Base-by-base conservation (phyloP, 371 early-diverging fungal species). In the Mortierella sp. region DNA sequence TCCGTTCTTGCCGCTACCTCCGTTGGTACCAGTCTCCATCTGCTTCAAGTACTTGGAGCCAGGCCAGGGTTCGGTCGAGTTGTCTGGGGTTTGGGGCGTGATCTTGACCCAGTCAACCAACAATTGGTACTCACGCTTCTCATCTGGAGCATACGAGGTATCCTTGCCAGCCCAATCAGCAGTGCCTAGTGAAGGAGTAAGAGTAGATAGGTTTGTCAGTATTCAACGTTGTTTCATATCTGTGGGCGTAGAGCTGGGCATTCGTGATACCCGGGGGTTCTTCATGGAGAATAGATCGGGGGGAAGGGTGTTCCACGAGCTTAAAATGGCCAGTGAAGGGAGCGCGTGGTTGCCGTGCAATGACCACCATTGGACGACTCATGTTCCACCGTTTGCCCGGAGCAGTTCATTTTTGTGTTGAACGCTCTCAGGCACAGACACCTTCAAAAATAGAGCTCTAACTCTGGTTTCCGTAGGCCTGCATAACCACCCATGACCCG, bases 41-140 rank as follows among this genome's bases (percentile, higher is more conserved):
- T 63, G 71, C 31, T 54, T 51, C 51, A 64, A 12, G 57, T 71
- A 71, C 47, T 71, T 71, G 14, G 63, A 41, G 25, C 71, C 71
- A n/a, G 71, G 71, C 71, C 71, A 71, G 12, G 71, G 71, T 12
- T 71, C 71, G 16, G 56, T 52, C 3, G 71, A 55, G 43, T 55
- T 63, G 14, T 71, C 71, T 28, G 71, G 71, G 24, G 27, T 54
- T 58, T 52, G 29, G 21, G 71, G 71, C 7, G 60, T 60, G 57
- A 71, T 55, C 52, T 59, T 71, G 64, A 71, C 71, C 71, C 71
- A 71, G 51, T 71, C 71, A 27, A 71, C 21, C 14, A n/a, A 28
- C 52, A 71, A 6, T 28, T 64, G 64, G 47, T 71, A 71, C 34
- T 71, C 71, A 41, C 71, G 60, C 14, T 56, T 25, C 5, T 71